Evolutionary conservation across 1,139 yeast species (phyloP).

Genomic region (Arxiozyma heterogenica): DNA sequence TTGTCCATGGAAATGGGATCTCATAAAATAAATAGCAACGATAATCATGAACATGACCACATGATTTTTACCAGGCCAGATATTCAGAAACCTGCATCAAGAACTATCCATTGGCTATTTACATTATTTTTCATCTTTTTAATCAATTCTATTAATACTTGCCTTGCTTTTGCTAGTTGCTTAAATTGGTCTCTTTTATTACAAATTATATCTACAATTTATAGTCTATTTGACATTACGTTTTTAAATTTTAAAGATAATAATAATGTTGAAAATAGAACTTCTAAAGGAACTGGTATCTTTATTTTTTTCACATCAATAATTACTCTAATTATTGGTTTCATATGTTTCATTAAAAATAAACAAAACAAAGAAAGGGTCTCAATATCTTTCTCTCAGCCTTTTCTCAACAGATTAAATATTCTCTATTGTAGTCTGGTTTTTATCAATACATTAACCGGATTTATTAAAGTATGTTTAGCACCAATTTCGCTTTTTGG

Average conservation of each 20-base stretch:
- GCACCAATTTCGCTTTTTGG: slow-evolving; percentile 82
- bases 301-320: slow-evolving; percentile 18
- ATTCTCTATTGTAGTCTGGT: slow-evolving; percentile 41
- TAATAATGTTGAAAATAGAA: slow-evolving; percentile 54
- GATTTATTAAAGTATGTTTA: slow-evolving; percentile 62
- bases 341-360: background rate
- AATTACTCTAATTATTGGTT: background rate
- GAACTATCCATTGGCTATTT: slow-evolving; percentile 56
- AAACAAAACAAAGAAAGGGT: background rate
- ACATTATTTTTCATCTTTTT: slow-evolving; percentile 41
- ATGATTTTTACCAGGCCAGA: slow-evolving; percentile 29
- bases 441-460: slow-evolving; percentile 41
- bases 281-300: slow-evolving; percentile 60
- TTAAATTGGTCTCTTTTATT: slow-evolving; percentile 39
- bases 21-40: slow-evolving; percentile 20
- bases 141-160: slow-evolving; percentile 47
- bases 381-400: background rate
- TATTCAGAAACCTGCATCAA: slow-evolving; percentile 40
- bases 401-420: background rate
- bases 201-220: slow-evolving; percentile 41
- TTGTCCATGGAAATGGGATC: background rate
- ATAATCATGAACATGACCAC: slow-evolving; percentile 17
- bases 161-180: slow-evolving; percentile 46
- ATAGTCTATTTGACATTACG: slow-evolving; percentile 47
- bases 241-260: slow-evolving; percentile 54